A percentile compares a stretch with the other conserved stretches of the same genome.
Conservation (phyloP, 768 basidiomycete genomes). For the Boletus speciosus region DNA sequence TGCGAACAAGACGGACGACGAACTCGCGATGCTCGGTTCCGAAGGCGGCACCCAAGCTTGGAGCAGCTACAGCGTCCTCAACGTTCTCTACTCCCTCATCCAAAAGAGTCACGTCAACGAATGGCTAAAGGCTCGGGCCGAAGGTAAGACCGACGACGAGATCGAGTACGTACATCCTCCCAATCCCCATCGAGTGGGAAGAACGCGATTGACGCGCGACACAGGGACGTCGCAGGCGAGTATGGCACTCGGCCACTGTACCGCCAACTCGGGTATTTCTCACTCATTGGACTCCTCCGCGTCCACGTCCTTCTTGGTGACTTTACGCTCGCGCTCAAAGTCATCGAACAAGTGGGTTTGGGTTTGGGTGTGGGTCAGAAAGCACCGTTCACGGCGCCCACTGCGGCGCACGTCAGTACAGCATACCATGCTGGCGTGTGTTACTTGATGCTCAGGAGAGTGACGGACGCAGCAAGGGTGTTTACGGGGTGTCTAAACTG, state of each 20-base stretch:
- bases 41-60: slow-evolving; percentile 79
- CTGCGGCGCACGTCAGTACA: slow-evolving; percentile 93
- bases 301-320: slow-evolving; percentile 97
- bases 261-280: slow-evolving; percentile 95
- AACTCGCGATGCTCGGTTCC: slow-evolving; percentile 76
- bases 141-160: slow-evolving; percentile 78
- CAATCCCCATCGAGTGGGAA: neutral
- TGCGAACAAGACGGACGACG: slow-evolving; percentile 85
- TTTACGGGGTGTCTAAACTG: slow-evolving; percentile 93
- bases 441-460: slow-evolving; percentile 92
- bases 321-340: slow-evolving; percentile 90
- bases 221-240: slow-evolving; percentile 82
- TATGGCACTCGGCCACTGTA: slow-evolving; percentile 90
- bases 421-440: slow-evolving; percentile 97
- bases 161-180: slow-evolving; percentile 57
- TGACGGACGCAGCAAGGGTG: slow-evolving; percentile 91
- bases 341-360: slow-evolving; percentile 92
- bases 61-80: slow-evolving; percentile 97
- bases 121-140: slow-evolving; percentile 77
- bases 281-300: slow-evolving; percentile 89
- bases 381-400: slow-evolving; percentile 90
- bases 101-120: slow-evolving; percentile 97
- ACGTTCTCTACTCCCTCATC: slow-evolving; percentile 96
- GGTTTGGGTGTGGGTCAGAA: slow-evolving; percentile 90
- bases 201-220: slow-evolving; percentile 1